Percentiles rank a stretch among this genome's conserved stretches.
Evolutionary conservation across 306 rosid species (phyloP).

Genomic region (Medicago arabica): DNA sequence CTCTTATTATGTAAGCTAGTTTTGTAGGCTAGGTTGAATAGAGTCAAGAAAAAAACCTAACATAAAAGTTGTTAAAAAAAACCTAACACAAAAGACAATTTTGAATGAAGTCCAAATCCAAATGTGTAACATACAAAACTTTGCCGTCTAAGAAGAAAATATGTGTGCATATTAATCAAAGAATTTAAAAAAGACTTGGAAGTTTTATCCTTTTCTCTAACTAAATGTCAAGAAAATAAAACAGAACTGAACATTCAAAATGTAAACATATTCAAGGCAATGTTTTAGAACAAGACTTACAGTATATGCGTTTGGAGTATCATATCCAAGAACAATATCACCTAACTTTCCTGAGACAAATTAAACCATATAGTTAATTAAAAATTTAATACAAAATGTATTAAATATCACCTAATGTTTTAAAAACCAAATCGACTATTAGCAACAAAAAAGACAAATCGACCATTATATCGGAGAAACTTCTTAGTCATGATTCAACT

Average conservation of each 20-base stretch:
- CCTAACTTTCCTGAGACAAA: constrained; percentile 64
- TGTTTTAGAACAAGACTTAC: constrained; percentile 41
- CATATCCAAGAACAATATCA: constrained; percentile 80
- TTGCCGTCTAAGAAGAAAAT: neutral
- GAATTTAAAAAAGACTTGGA: neutral
- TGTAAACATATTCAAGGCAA: neutral
- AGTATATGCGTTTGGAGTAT: constrained; percentile 57
- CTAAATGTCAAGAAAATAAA: neutral
- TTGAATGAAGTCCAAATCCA: too few relatives aligned
- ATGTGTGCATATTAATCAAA: neutral
- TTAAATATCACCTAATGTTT: neutral
- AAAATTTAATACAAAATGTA: neutral
- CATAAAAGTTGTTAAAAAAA: neutral
- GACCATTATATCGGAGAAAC: too few relatives aligned
- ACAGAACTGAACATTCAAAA: neutral
- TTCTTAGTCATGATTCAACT: too few relatives aligned
- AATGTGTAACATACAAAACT: neutral
- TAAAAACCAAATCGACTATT: neutral
- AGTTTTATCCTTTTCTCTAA: neutral
- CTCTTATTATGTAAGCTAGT: too few relatives aligned
- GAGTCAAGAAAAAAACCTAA: neutral
- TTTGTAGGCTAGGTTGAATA: too few relatives aligned
- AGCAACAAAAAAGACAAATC: too few relatives aligned
- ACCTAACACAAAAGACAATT: neutral
- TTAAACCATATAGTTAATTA: neutral